Evolutionary conservation across 441 rosid genomes (phyloP).

Genomic region (Bocquillonia castaneifolia): DNA sequence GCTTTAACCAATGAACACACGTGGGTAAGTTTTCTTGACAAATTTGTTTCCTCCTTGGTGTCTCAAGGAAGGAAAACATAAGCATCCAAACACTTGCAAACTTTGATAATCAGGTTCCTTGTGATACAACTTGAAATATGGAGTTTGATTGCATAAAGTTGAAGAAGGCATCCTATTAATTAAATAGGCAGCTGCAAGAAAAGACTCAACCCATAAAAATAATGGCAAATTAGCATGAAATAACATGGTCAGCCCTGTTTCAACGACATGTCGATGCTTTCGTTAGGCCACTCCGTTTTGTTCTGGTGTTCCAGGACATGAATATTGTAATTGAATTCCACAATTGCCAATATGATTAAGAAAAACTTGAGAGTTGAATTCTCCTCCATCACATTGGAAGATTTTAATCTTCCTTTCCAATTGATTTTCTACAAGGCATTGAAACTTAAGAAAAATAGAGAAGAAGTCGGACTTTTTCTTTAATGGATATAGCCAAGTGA

Average conservation of each 20-base stretch:
- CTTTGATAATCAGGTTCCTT: background rate
- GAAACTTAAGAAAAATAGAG: background rate
- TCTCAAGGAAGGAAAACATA: background rate
- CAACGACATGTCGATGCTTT: background rate
- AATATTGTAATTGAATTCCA: background rate
- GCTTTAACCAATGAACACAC: background rate
- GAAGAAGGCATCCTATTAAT: background rate
- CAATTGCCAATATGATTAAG: background rate
- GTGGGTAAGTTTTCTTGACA: too few relatives aligned
- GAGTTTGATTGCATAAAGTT: rapidly evolving
- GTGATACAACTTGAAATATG: background rate
- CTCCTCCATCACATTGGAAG: background rate
- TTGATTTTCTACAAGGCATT: background rate
- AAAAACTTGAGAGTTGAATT: background rate
- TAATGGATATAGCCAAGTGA: background rate
- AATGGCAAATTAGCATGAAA: background rate
- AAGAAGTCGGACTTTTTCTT: background rate
- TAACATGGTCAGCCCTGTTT: background rate
- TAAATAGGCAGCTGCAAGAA: background rate
- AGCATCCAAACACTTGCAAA: background rate
- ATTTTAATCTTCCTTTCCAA: background rate
- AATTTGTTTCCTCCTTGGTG: background rate
- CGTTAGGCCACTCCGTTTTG: background rate
- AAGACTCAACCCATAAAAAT: background rate
- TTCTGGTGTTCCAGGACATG: background rate